Base-by-base conservation (phyloP, 164 flowering plant species). In the Malania oleifera region DNA sequence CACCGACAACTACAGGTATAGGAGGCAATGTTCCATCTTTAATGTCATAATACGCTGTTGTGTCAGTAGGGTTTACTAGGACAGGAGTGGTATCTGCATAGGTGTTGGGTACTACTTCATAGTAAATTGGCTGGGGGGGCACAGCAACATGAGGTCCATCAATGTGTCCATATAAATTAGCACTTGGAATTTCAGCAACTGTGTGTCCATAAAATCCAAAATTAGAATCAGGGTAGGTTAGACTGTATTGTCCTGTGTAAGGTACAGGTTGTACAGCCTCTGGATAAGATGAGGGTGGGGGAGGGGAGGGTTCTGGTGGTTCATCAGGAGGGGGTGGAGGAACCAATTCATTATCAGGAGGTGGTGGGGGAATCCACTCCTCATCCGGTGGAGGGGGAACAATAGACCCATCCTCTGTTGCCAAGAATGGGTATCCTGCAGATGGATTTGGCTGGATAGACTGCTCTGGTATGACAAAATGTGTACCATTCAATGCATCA, bases 311-410 rank as follows among this genome's bases (percentile, higher is more conserved):
- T 39, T 63, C 77, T 45, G 77, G 74, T 35, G 77, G 82, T 38
- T 93, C 88, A 69, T 82, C 92, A 29, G 95, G 90, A 41, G 96
- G 96, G 7, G 93, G 98, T 22, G 96, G 96, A 61, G 98, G 96
- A 62, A 77, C 52, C 1, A 68, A 74, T 62, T 87, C 95, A 64
- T 73, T 65, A 60, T 93, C 96, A 65, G 95, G 92, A 34, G 99
- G 99, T 7, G 92, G 96, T 28, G 97, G 99, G 20, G 99, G 98
- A 58, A 86, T 79, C 92, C 89, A 83, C 37, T 82, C 92, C 37
- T 87, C 91, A 56, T 74, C 86, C 19, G 92, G 83, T 34, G 83
- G 93, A 69, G 83, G 91, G n/a, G 87, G 91, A 62, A 63, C 70
- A 66, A 48, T 19, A 54, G 49, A 57, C 7, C 53, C 75, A 48